Conservation (phyloP, 495 filamentous ascomycete species). For the Letharia lupina region DNA sequence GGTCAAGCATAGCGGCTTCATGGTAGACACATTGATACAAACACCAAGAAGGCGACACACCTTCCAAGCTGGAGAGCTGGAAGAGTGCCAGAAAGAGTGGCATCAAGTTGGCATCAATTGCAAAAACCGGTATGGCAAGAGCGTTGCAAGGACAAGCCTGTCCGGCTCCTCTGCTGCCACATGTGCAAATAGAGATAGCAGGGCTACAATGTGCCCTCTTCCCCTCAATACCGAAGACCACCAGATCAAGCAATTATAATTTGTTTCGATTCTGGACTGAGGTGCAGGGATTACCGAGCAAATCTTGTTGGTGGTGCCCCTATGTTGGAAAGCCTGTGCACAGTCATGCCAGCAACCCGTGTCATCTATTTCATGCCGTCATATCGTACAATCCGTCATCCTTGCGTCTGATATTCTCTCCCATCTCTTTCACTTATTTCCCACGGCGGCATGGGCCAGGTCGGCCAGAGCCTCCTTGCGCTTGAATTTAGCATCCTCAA, state of each 20-base stretch:
- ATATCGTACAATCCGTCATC: conserved; percentile 2
- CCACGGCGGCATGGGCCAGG: conserved; percentile 45
- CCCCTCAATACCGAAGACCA: not conserved
- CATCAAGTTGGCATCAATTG: no score
- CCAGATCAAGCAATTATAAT: not conserved
- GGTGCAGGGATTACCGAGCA: not conserved
- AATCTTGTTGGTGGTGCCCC: not conserved
- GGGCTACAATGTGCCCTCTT: not conserved
- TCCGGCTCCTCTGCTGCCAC: not conserved
- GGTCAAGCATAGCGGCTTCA: not conserved
- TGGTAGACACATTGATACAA: not conserved
- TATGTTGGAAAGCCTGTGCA: not conserved
- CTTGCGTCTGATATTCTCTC: not conserved
- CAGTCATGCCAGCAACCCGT: not conserved
- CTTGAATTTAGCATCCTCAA: conserved; percentile 66
- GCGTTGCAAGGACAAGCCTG: not conserved
- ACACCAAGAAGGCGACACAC: not conserved
- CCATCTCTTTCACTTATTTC: conserved; percentile 31
- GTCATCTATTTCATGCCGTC: not conserved
- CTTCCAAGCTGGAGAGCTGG: not conserved
- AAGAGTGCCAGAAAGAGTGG: not conserved
- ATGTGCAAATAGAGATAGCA: not conserved
- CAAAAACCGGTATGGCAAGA: not conserved
- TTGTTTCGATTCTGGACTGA: not conserved
- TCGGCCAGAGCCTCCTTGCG: conserved; percentile 57